Evolutionary conservation across 768 basidiomycete genomes (phyloP), one percentile per base, ranked within the genome.

Genomic region (Leucogyrophana mollusca): DNA sequence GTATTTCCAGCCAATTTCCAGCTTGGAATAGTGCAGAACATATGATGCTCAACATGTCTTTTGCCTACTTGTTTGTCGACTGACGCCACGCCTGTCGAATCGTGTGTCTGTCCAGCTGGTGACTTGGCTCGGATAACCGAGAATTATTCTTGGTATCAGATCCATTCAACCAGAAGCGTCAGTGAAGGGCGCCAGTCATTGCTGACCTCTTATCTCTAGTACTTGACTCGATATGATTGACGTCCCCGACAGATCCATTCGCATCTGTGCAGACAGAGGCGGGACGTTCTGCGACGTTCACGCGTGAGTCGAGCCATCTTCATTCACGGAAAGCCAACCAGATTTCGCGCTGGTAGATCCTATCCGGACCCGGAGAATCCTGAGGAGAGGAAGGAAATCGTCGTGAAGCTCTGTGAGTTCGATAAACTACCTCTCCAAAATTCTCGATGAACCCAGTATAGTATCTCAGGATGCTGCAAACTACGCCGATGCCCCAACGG

Each of bases 251-350:
- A 78, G 76, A 55, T 93, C 90, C 10, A 85, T 93, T 47, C 78
- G 83, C 43, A 90, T 94, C 51, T 90, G 88, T 56, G 87, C 88
- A 6, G 91, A 94, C 65, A 73, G 91, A 67, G 93, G 93, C 27
- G 94, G 94, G 4, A 96, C 92, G 0, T 95, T 93, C 67, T 92
- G 90, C 58, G 93, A 94, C 61, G 81, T 93, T 25, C 82, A 91
- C 64, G 90, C 90, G 79, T 86, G 55, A 53, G 81, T 74, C 43
- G 46, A 45, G 41, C 34, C 11, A 33, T 52, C 38, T 33, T 9
- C 16, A 6, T 14, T 16, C 16, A 23, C 23, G 42, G 27, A 9
- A 17, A 22, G 42, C 32, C 41, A 14, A 37, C 9, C 38, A 23
- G 20, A 45, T 43, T 38, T 42, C 45, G 40, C 9, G 24, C 35